A percentile compares a stretch with the other conserved stretches of the same genome.
phyloP scores from a whole-genome alignment of 441 rosid genomes.

The Gossypium trilobum region DNA sequence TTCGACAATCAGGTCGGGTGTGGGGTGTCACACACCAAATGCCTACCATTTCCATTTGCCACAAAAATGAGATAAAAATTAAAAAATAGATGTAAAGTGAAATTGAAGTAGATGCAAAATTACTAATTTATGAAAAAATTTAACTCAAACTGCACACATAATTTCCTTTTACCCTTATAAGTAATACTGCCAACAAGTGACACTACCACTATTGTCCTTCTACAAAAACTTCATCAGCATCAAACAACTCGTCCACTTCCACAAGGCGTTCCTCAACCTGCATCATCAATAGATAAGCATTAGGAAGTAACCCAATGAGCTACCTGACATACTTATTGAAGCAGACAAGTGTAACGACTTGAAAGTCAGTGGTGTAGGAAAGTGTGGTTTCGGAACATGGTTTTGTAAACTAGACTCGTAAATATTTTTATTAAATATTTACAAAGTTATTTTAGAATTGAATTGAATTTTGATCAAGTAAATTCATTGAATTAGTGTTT shows the following conservation, averaged over 20 bases:
- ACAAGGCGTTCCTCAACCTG: conserved; percentile 73
- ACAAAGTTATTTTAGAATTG: too few relatives aligned
- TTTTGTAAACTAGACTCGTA: too few relatives aligned
- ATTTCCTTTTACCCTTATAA: conserved; percentile 60
- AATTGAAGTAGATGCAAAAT: not conserved
- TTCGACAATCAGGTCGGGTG: too few relatives aligned
- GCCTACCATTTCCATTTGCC: not conserved
- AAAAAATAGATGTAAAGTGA: not conserved
- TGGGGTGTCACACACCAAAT: not conserved
- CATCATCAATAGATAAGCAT: conserved; percentile 9
- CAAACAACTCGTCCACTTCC: conserved; percentile 64
- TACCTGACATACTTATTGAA: not conserved
- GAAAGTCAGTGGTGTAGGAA: too few relatives aligned
- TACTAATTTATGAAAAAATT: not conserved
- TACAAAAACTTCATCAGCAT: conserved; percentile 86
- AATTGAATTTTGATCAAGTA: too few relatives aligned
- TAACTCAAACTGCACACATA: not conserved
- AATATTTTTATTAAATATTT: too few relatives aligned
- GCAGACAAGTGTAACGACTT: not conserved
- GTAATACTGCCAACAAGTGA: conserved; percentile 90
- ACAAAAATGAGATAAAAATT: not conserved
- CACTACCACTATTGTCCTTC: conserved; percentile 88
- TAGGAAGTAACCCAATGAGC: not conserved
- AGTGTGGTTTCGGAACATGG: too few relatives aligned
- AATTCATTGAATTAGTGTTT: too few relatives aligned